phyloP scores from a whole-genome alignment of 1,284 basidiomycete species.

The Amylostereum chailletii region DNA sequence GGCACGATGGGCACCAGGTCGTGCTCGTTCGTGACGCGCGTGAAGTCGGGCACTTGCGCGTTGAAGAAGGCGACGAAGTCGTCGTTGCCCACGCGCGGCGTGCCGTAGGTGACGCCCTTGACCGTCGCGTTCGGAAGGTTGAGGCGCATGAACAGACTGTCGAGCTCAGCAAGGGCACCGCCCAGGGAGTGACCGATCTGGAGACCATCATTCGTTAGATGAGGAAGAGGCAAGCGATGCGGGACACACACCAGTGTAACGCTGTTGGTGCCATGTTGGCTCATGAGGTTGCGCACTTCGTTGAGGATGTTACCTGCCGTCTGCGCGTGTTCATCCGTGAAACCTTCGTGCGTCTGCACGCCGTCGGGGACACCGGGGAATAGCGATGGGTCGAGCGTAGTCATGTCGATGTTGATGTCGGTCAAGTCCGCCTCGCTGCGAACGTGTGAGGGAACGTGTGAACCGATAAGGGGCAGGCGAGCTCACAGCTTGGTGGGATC shows the following conservation, averaged over 20 bases:
- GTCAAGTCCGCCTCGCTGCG: slow-evolving; percentile 35
- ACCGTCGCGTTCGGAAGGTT: slow-evolving; percentile 26
- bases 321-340: slow-evolving; percentile 35
- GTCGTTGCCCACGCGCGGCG: slow-evolving; percentile 28
- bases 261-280: slow-evolving; percentile 21
- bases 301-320: slow-evolving; percentile 29
- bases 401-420: slow-evolving; percentile 29
- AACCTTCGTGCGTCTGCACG: slow-evolving; percentile 39
- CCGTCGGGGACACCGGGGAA: slow-evolving; percentile 37
- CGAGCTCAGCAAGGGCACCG: slow-evolving; percentile 30
- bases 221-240: neutral
- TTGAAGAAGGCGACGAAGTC: slow-evolving; percentile 25
- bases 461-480: neutral
- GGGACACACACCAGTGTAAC: slow-evolving; percentile 25
- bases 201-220: neutral
- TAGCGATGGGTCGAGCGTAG: slow-evolving; percentile 27
- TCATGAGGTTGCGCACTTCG: slow-evolving; percentile 29
- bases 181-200: slow-evolving; percentile 32
- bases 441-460: neutral
- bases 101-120: slow-evolving; percentile 30
- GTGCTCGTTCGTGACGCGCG: slow-evolving; percentile 27
- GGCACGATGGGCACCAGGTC: slow-evolving; percentile 33
- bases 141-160: slow-evolving; percentile 26
- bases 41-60: slow-evolving; percentile 23
- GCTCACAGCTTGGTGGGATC: slow-evolving; percentile 31